Evolutionary conservation across 139 green algal species (phyloP).

Genomic region (Closterium sp.): DNA sequence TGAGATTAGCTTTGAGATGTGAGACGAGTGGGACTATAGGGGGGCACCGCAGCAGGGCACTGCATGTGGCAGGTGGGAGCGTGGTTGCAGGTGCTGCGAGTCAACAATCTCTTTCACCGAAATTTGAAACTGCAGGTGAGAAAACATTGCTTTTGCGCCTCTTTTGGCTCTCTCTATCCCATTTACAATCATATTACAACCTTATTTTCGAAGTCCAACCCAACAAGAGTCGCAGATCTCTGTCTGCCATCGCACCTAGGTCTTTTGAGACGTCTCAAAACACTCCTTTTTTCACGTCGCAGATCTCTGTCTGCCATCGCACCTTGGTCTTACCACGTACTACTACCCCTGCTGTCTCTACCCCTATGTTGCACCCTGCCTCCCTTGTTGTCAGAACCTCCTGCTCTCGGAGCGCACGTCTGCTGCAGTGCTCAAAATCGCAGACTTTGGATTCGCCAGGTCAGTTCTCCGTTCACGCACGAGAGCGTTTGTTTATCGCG

Average conservation of each 20-base stretch:
- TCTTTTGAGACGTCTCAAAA: no score
- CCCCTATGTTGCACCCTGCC: not conserved
- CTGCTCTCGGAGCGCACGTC: constrained; percentile 20
- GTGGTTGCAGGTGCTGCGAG: constrained; percentile 81
- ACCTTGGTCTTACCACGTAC: no score
- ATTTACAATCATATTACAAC: no score
- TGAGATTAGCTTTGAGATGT: not conserved
- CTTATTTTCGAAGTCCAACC: no score
- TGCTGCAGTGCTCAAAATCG: constrained; percentile 80
- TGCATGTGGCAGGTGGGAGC: constrained; percentile 83
- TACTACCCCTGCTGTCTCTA: not conserved
- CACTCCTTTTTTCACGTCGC: no score
- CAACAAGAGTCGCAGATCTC: no score
- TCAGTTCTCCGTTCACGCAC: constrained; percentile 50
- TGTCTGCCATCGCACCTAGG: not conserved
- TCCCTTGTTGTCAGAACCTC: constrained; percentile 48
- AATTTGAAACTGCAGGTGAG: constrained; percentile 93
- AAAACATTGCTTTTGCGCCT: no score
- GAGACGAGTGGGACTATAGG: not conserved
- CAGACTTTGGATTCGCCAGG: constrained; percentile 98
- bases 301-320: no score
- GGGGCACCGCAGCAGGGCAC: constrained; percentile 47
- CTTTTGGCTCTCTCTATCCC: no score
- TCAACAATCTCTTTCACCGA: constrained; percentile 84
- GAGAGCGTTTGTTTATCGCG: no score